Evolutionary conservation across 306 rosid genomes (phyloP).

Genomic region (Rosa persica): DNA sequence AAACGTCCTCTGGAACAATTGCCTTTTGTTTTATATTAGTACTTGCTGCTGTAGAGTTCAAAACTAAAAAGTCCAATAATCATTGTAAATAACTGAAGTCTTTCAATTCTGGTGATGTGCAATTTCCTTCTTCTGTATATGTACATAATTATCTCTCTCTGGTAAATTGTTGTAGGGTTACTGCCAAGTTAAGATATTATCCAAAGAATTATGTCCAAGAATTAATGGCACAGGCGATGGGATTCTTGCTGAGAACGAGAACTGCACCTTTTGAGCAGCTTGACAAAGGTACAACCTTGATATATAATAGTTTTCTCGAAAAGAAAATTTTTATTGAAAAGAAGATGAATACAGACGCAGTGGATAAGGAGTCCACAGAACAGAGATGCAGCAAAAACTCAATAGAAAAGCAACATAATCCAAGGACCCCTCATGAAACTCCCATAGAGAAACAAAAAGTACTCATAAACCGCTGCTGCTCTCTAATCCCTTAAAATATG

Average conservation of each 20-base stretch:
- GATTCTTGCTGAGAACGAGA: conserved; percentile 77
- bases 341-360: not conserved
- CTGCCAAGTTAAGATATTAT: conserved; percentile 68
- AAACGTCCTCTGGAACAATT: not conserved
- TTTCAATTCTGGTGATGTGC: not conserved
- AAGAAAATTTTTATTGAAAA: not conserved
- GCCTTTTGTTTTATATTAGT: not conserved
- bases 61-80: not conserved
- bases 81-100: not conserved
- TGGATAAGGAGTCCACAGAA: not conserved
- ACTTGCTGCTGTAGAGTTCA: not conserved
- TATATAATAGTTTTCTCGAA: not conserved
- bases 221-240: conserved; percentile 80
- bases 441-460: not conserved
- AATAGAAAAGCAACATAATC: not conserved
- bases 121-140: not conserved
- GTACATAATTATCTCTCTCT: not conserved
- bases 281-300: conserved; percentile 54
- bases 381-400: not conserved
- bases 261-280: conserved; percentile 76
- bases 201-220: conserved; percentile 75
- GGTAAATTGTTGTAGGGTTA: conserved; percentile 49
- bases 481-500: not conserved
- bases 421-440: not conserved
- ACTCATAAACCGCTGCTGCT: not conserved